Evolutionary conservation across 345 rosid genomes (phyloP).

Genomic region (Pistacia integerrima): DNA sequence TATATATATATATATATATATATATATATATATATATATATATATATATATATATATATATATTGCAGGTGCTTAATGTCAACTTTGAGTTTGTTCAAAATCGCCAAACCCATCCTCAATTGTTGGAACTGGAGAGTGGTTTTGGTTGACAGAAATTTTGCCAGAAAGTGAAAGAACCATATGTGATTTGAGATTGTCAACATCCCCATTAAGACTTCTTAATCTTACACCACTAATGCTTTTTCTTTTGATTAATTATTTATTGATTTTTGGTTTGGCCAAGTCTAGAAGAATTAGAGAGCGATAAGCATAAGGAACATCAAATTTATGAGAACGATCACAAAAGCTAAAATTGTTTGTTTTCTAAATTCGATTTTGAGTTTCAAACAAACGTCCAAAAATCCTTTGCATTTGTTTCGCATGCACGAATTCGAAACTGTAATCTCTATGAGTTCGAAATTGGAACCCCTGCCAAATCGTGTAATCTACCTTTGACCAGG

Average conservation of each 20-base stretch:
- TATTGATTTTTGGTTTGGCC: slow-evolving; percentile 7
- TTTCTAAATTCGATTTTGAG: too few species aligned
- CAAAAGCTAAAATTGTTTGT: too few species aligned
- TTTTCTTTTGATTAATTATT: not conserved
- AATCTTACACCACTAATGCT: not conserved
- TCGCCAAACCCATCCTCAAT: slow-evolving; percentile 23
- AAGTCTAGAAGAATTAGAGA: not conserved
- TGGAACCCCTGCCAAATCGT: too few species aligned
- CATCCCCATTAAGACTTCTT: not conserved
- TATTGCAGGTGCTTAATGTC: not conserved
- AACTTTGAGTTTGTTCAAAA: not conserved
- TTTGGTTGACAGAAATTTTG: slow-evolving; percentile 5
- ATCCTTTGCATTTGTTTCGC: too few species aligned
- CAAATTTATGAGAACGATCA: too few species aligned
- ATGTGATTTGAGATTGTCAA: not conserved
- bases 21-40: not conserved
- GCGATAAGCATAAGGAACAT: too few species aligned
- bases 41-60: not conserved
- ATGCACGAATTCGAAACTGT: too few species aligned
- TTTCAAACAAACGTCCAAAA: too few species aligned
- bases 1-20: not conserved
- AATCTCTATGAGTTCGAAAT: too few species aligned
- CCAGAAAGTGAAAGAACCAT: not conserved
- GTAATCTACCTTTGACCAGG: too few species aligned
- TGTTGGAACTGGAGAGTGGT: slow-evolving; percentile 9